These are phyloP conservation scores for Diospyros lotus DNA, from an alignment of 148 eudicot species.

Conservation along the genomic window DNA sequence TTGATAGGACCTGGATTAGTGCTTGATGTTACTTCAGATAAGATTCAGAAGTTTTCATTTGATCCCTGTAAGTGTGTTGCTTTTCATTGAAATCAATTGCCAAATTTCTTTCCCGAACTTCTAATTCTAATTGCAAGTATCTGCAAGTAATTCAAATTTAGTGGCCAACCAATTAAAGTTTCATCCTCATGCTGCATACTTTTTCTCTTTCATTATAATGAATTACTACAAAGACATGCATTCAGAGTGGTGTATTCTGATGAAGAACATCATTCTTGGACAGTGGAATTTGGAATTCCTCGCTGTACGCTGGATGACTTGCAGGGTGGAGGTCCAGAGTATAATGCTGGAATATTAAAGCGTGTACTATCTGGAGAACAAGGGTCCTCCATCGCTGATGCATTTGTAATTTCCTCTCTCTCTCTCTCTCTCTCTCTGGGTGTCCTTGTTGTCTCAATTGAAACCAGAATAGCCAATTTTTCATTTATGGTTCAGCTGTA, in stretches of 20 bases:
- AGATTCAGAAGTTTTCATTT: conserved; percentile 72
- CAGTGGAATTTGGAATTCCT: conserved; percentile 95
- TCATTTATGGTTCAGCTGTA: neutral
- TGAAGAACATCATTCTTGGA: conserved; percentile 7
- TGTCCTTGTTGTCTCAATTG: neutral
- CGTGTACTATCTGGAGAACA: conserved; percentile 77
- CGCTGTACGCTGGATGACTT: conserved; percentile 74
- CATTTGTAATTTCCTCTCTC: conserved; percentile 50
- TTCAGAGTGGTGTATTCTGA: conserved; percentile 1
- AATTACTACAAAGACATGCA: too few species aligned
- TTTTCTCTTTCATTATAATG: too few species aligned
- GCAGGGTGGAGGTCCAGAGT: conserved; percentile 87
- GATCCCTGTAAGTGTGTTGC: conserved; percentile 69
- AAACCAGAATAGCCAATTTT: neutral
- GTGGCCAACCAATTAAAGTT: too few species aligned
- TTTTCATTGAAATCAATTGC: neutral
- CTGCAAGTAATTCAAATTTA: neutral
- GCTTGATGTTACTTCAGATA: conserved; percentile 76
- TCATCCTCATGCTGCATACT: too few species aligned
- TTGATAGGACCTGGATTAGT: conserved; percentile 77
- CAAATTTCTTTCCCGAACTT: neutral
- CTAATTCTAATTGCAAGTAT: neutral
- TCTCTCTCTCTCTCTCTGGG: neutral
- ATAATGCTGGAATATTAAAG: conserved; percentile 80
- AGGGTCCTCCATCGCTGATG: conserved; percentile 82